Evolutionary conservation across 345 rosid species (phyloP), one percentile per base, ranked within the genome.

Genomic region (Citrus unshiu): DNA sequence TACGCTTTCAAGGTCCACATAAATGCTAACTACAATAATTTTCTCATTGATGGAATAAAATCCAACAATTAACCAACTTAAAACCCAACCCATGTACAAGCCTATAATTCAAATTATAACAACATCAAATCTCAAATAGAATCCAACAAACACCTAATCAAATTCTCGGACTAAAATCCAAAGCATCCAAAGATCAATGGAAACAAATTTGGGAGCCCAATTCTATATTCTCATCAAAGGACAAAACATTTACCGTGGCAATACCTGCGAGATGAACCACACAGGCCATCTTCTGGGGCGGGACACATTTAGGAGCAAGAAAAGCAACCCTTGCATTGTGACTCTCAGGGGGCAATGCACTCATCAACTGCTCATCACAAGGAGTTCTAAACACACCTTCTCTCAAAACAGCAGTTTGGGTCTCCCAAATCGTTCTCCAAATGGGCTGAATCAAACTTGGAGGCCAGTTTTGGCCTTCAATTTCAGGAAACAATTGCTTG

Each of bases 191-290:
- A 70, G 21, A 29, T 43, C 59, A 65, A 72, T 30, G 5, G 25
- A 51, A 49, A 22, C 24, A 24, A 27, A 73, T 14, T 30, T 7
- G 34, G 27, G 19, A 59, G 37, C 29, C 37, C 58, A 27, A 67
- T 39, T 70, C 61, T 60, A 63, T 61, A 39, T 43, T 63, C 61
- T n/a, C 75, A 72, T 60, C 37, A 30, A 68, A 56, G n/a, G 24
- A 16, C 30, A 51, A 80, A 43, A 60, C 32, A 78, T 72, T 63
- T 2, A 69, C 63, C 32, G 67, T 29, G 39, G 68, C 91, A 37
- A 68, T 93, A 93, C 99, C 99, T 79, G 98, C 99, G 83, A 96
- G 99, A 83, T 96, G 99, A 90, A 96, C 92, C 29, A 96, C 99
- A 81, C 99, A 96, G 3, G 98, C 95, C 97, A 91, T 89, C 81